phyloP scores from a whole-genome alignment of 768 basidiomycete genomes.

The Boletus fagicola region DNA sequence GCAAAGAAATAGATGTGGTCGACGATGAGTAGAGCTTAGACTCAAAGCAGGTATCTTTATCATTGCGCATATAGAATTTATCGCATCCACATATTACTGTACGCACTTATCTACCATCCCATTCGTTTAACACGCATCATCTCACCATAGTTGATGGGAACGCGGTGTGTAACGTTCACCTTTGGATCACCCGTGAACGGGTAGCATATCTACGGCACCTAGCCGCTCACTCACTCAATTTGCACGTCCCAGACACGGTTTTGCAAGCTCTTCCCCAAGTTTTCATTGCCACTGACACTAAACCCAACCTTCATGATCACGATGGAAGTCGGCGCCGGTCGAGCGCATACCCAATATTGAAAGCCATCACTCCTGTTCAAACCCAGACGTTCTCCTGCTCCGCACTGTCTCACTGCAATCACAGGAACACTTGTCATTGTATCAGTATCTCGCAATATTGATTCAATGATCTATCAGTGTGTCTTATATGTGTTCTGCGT shows the following conservation, averaged over 20 bases:
- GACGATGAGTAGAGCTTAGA: background rate
- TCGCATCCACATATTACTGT: conserved; percentile 14
- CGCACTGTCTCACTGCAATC: no score
- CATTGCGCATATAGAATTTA: conserved; percentile 19
- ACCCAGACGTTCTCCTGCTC: no score
- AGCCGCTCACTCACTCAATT: background rate
- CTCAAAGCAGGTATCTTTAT: conserved; percentile 6
- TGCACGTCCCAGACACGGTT: background rate
- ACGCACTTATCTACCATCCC: conserved; percentile 11
- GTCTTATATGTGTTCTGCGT: no score
- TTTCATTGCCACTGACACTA: no score
- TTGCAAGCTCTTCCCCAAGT: background rate
- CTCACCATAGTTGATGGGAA: background rate
- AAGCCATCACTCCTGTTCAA: no score
- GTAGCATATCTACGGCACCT: background rate
- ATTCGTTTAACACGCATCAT: conserved; percentile 6
- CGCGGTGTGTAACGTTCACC: background rate
- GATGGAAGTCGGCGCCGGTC: no score
- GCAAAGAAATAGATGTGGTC: conserved; percentile 63
- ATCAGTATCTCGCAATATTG: no score
- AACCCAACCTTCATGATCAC: background rate
- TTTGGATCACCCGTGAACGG: background rate
- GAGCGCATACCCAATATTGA: no score
- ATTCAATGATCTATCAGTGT: no score
- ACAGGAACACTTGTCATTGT: no score